These are phyloP conservation scores for Rubus parviflorus DNA, from an alignment of 306 rosid genomes.

Conservation along the genomic window DNA sequence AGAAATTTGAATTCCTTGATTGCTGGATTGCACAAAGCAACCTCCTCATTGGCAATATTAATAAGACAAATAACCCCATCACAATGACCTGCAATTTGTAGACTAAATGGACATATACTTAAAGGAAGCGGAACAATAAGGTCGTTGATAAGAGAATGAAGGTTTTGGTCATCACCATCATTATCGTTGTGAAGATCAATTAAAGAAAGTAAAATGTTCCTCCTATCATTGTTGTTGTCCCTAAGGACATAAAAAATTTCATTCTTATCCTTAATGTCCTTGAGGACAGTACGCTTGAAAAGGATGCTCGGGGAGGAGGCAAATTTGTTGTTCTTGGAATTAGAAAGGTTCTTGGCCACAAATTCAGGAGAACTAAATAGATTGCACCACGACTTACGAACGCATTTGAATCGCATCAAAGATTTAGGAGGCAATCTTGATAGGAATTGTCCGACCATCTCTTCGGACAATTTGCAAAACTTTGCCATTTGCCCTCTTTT, in stretches of 20 bases:
- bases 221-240: not conserved
- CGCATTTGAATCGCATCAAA: not conserved
- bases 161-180: not conserved
- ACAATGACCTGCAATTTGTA: not conserved
- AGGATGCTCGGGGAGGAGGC: not conserved
- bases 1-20: not conserved
- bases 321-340: not conserved
- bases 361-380: not conserved
- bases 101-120: not conserved
- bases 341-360: not conserved
- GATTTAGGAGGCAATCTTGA: constrained; percentile 1
- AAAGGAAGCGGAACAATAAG: not conserved
- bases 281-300: not conserved
- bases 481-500: not conserved
- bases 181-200: not conserved
- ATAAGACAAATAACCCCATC: not conserved
- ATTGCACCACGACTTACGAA: not conserved
- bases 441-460: not conserved
- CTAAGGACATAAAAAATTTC: not conserved
- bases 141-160: not conserved
- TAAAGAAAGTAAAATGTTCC: not conserved
- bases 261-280: not conserved
- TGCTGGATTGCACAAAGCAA: constrained; percentile 1
- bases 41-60: not conserved
- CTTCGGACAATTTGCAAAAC: not conserved